A percentile compares a stretch with the other conserved stretches of the same genome.
phyloP scores from a whole-genome alignment of 257 asterid genomes.

The Galeopsis tetrahit region DNA sequence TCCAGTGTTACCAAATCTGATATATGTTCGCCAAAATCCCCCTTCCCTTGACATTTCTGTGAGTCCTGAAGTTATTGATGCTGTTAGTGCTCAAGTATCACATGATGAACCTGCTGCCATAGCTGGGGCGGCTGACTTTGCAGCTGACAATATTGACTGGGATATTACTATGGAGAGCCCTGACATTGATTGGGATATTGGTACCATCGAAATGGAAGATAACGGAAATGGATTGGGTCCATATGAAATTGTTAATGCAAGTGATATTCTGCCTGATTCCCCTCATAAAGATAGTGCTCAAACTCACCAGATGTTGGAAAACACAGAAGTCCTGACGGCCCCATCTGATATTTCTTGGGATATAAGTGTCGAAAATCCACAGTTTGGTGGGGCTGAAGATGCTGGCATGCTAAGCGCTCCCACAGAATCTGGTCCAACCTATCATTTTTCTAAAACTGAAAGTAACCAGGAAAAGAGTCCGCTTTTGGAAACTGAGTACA shows the following conservation, averaged over 20 bases:
- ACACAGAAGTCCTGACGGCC: slow-evolving; percentile 43
- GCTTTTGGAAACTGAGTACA: slow-evolving; percentile 89
- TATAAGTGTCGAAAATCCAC: slow-evolving; percentile 67
- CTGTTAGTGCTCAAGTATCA: slow-evolving; percentile 44
- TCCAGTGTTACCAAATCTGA: slow-evolving; percentile 58
- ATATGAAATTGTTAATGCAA: slow-evolving; percentile 88
- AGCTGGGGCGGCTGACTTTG: slow-evolving; percentile 43
- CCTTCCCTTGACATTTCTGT: slow-evolving; percentile 66
- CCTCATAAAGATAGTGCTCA: slow-evolving; percentile 43
- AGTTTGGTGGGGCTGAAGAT: slow-evolving; percentile 47
- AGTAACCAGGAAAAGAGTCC: slow-evolving; percentile 65
- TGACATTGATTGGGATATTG: slow-evolving; percentile 93
- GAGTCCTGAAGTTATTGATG: slow-evolving; percentile 56
- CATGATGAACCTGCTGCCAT: slow-evolving; percentile 40
- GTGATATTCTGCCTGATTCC: slow-evolving; percentile 62
- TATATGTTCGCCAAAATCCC: slow-evolving; percentile 63
- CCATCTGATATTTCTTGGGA: slow-evolving; percentile 82
- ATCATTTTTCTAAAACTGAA: slow-evolving; percentile 41
- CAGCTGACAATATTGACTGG: slow-evolving; percentile 77
- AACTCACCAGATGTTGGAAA: slow-evolving; percentile 40
- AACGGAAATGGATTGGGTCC: slow-evolving; percentile 90
- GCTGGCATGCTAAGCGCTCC: slow-evolving; percentile 41
- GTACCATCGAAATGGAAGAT: slow-evolving; percentile 75
- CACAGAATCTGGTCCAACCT: slow-evolving; percentile 35
- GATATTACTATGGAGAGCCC: slow-evolving; percentile 83